These are phyloP conservation scores for Stephania cephalantha DNA, from an alignment of 164 flowering plant species.

Conservation along the genomic window DNA sequence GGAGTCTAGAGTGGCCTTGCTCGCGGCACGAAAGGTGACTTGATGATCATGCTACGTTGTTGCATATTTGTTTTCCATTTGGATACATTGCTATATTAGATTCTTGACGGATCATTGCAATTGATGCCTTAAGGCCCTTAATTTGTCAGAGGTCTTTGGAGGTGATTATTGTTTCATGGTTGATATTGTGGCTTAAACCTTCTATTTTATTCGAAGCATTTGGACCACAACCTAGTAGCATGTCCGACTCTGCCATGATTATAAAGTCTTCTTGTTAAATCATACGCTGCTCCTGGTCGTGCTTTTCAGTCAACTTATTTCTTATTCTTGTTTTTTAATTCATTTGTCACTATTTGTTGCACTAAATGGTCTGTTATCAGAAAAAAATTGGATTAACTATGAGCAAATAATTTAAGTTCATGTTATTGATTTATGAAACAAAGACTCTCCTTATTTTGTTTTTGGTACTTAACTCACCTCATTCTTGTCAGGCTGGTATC, in stretches of 20 bases:
- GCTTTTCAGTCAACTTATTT: not conserved
- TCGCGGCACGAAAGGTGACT: conserved; percentile 67
- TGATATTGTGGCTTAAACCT: not conserved
- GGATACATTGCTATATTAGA: not conserved
- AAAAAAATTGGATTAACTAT: no score
- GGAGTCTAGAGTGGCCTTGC: conserved; percentile 66
- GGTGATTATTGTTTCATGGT: not conserved
- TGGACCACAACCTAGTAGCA: not conserved
- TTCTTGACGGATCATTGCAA: not conserved
- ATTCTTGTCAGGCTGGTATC: not conserved
- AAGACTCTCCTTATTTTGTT: not conserved
- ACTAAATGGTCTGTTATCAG: no score
- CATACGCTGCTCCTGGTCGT: not conserved
- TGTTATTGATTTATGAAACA: not conserved
- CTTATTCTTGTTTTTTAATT: no score
- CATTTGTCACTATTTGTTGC: no score
- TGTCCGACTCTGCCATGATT: not conserved
- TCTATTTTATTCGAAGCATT: not conserved
- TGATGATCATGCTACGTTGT: not conserved
- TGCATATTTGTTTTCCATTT: not conserved
- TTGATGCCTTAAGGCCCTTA: not conserved
- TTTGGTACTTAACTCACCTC: not conserved
- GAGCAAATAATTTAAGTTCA: no score
- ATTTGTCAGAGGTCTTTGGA: not conserved
- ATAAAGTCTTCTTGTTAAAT: no score